Conservation (phyloP, 495 filamentous ascomycete species). For the Daldinia childiae region DNA sequence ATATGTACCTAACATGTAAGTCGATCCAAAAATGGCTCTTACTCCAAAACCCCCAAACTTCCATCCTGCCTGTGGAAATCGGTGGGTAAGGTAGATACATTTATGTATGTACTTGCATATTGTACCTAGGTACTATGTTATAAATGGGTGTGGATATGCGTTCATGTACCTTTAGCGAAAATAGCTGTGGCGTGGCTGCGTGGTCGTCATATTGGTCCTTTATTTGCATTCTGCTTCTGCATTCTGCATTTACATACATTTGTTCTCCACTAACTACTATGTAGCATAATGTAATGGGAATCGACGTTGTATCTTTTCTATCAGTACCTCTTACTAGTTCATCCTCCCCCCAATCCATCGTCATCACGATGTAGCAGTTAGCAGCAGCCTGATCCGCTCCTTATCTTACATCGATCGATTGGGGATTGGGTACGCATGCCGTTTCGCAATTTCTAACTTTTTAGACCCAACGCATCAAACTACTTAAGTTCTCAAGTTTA, state of each 20-base stretch:
- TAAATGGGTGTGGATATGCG: neutral
- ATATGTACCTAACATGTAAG: conserved; percentile 11
- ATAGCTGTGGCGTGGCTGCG: conserved; percentile 7
- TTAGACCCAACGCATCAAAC: neutral
- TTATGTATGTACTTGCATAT: neutral
- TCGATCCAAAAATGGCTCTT: conserved; percentile 39
- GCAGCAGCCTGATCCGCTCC: neutral
- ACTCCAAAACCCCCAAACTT: conserved; percentile 21
- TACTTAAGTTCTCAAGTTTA: neutral
- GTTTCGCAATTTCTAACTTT: neutral
- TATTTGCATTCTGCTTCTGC: conserved; percentile 3
- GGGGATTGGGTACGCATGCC: neutral
- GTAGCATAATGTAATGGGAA: conserved; percentile 7
- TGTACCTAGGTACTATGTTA: neutral
- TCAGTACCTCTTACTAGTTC: neutral
- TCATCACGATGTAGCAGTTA: conserved; percentile 5
- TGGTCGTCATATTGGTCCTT: conserved; percentile 32
- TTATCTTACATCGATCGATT: conserved; percentile 11
- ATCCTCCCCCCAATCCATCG: conserved; percentile 6
- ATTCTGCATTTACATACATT: conserved; percentile 7
- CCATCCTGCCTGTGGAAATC: neutral
- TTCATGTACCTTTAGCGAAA: neutral
- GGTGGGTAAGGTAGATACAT: conserved; percentile 29
- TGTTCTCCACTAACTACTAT: conserved; percentile 29
- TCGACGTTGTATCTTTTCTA: conserved; percentile 1